These are phyloP conservation scores for Colletotrichum navitas DNA, from an alignment of 2,329 filamentous ascomycete species.

Conservation along the genomic window DNA sequence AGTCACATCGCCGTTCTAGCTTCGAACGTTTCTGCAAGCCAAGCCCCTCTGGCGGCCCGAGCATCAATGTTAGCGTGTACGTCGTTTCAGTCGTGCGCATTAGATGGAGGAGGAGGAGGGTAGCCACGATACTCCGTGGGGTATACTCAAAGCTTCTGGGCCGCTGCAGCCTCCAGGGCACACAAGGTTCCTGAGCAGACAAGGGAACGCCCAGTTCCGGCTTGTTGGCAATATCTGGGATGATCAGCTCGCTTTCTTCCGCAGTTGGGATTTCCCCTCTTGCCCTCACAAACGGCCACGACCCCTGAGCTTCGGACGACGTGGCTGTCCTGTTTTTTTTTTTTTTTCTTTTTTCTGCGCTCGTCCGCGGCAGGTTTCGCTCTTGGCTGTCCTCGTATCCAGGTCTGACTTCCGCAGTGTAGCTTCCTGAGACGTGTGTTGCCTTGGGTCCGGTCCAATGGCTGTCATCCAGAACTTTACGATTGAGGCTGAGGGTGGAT, in stretches of 20 bases:
- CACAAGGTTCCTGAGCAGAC: not conserved
- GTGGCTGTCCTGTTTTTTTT: not conserved
- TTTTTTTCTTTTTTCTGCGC: too few relatives aligned
- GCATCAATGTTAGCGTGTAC: constrained; percentile 25
- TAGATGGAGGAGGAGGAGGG: not conserved
- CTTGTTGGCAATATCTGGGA: constrained; percentile 11
- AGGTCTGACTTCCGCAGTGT: not conserved
- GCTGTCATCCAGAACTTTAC: constrained; percentile 38
- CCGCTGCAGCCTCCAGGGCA: too few relatives aligned
- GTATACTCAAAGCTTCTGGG: not conserved
- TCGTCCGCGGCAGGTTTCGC: not conserved
- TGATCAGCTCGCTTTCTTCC: constrained; percentile 1
- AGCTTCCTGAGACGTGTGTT: constrained; percentile 35
- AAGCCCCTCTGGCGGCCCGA: constrained; percentile 35
- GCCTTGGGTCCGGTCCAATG: constrained; percentile 33
- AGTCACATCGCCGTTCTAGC: constrained; percentile 18
- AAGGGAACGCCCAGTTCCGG: not conserved
- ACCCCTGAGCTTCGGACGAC: constrained; percentile 30
- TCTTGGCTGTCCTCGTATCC: constrained; percentile 3
- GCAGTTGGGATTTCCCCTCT: not conserved
- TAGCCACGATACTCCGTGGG: constrained; percentile 22
- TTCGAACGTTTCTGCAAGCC: constrained; percentile 22
- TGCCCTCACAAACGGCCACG: not conserved
- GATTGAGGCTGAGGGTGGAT: constrained; percentile 10
- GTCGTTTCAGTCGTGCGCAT: constrained; percentile 41